Conservation (phyloP, 1,284 basidiomycete genomes). For the Cryptococcus sp. region DNA sequence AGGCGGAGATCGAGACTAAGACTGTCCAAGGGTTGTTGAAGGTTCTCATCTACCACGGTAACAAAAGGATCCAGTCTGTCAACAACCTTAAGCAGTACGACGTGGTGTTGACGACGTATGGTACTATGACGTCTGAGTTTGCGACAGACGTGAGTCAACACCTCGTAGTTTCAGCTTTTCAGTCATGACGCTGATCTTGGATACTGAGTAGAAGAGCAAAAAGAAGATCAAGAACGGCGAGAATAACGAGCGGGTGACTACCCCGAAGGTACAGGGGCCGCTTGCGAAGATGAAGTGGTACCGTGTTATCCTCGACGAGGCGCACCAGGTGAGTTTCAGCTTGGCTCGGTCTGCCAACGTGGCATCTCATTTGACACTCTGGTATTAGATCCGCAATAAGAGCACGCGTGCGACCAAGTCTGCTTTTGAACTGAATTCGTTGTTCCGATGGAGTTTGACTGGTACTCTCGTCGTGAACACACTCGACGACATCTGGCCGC, state of each 20-base stretch:
- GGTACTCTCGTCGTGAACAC: slow-evolving; percentile 42
- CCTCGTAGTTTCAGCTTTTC: neutral
- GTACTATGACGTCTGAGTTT: slow-evolving; percentile 32
- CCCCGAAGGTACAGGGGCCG: slow-evolving; percentile 28
- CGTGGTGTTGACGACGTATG: slow-evolving; percentile 48
- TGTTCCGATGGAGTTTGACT: slow-evolving; percentile 42
- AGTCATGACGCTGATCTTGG: neutral
- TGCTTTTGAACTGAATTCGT: slow-evolving; percentile 30
- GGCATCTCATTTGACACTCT: neutral
- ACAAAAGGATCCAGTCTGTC: slow-evolving; percentile 25
- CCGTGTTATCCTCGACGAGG: slow-evolving; percentile 51
- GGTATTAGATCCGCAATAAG: slow-evolving; percentile 38
- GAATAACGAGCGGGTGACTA: slow-evolving; percentile 21
- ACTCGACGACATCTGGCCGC: slow-evolving; percentile 37
- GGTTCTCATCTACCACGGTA: slow-evolving; percentile 48
- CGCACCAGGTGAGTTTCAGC: slow-evolving; percentile 29
- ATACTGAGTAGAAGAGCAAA: slow-evolving; percentile 4
- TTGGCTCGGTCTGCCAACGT: neutral
- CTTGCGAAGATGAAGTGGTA: slow-evolving; percentile 44
- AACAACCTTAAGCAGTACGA: slow-evolving; percentile 42
- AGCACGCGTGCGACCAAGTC: slow-evolving; percentile 37
- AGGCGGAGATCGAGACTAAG: slow-evolving; percentile 49
- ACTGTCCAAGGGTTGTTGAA: slow-evolving; percentile 30
- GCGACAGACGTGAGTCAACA: slow-evolving; percentile 17
- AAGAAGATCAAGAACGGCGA: slow-evolving; percentile 21